phyloP scores from a whole-genome alignment of 192 early-diverging fungal genomes.

The Lunasporangiospora selenospora region DNA sequence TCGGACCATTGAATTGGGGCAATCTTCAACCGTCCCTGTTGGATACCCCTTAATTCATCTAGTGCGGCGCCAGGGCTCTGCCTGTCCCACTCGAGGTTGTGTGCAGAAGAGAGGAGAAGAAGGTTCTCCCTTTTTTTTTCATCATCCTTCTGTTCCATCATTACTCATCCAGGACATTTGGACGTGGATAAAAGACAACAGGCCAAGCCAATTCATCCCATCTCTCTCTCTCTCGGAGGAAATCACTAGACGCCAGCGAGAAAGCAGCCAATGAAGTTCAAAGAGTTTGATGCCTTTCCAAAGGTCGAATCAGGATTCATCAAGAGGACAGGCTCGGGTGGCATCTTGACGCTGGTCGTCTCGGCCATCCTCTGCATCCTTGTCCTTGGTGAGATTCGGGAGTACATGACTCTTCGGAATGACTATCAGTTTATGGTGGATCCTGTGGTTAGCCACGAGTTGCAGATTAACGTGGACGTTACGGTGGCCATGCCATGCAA shows the following conservation, averaged over 20 bases:
- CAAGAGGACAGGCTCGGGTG: slow-evolving; percentile 74
- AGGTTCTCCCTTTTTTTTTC: background rate
- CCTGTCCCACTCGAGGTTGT: no score
- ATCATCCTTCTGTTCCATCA: background rate
- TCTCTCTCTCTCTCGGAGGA: no score
- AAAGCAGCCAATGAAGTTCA: slow-evolving; percentile 38
- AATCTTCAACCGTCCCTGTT: no score
- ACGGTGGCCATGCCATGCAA: slow-evolving; percentile 89
- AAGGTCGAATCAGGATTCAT: slow-evolving; percentile 88
- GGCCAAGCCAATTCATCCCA: no score
- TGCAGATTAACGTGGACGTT: slow-evolving; percentile 89
- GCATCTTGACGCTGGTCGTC: slow-evolving; percentile 76
- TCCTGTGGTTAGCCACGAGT: slow-evolving; percentile 56
- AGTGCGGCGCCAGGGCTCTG: no score
- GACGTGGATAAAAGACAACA: no score
- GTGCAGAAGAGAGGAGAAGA: background rate
- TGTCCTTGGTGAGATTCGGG: slow-evolving; percentile 69
- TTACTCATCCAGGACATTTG: no score
- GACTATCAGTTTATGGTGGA: slow-evolving; percentile 87
- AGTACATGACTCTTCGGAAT: slow-evolving; percentile 69
- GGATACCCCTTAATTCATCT: no score
- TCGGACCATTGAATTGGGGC: no score
- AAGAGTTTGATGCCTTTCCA: slow-evolving; percentile 83
- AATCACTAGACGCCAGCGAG: background rate
- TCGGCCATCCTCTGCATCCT: slow-evolving; percentile 71